Evolutionary conservation across 2,329 filamentous ascomycete genomes (phyloP).

Genomic region (Myriosclerotinia duriaeana): DNA sequence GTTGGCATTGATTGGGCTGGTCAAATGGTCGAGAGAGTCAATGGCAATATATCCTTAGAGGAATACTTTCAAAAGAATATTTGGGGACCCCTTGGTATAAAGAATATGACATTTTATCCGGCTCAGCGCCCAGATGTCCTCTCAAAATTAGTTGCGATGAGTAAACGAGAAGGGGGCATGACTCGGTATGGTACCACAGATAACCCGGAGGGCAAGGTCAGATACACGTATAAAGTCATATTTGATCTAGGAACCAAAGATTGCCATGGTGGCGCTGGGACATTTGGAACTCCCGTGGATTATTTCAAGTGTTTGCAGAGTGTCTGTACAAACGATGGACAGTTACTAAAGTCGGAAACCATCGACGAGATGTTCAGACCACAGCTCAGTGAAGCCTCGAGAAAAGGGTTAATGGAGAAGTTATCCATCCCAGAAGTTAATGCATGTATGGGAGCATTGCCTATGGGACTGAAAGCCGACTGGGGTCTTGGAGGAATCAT

Average conservation of each 20-base stretch:
- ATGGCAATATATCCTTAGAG: constrained; percentile 29
- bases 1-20: constrained; percentile 56
- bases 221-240: constrained; percentile 21
- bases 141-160: constrained; percentile 31
- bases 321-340: constrained; percentile 51
- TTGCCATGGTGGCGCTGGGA: constrained; percentile 42
- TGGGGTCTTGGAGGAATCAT: constrained; percentile 48
- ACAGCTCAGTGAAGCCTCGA: constrained; percentile 43
- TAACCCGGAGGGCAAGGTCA: constrained; percentile 26
- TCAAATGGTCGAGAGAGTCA: constrained; percentile 47
- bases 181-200: constrained; percentile 26
- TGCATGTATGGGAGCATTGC: constrained; percentile 36
- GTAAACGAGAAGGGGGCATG: constrained; percentile 27
- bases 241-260: constrained; percentile 23
- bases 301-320: constrained; percentile 49
- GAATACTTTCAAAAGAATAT: constrained; percentile 50
- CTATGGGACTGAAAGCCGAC: constrained; percentile 42
- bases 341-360: constrained; percentile 46
- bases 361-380: constrained; percentile 50
- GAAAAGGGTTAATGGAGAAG: constrained; percentile 33
- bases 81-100: constrained; percentile 37
- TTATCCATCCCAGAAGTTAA: constrained; percentile 26
- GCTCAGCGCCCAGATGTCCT: constrained; percentile 26
- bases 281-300: constrained; percentile 43
- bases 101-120: constrained; percentile 31